Percentiles rank a stretch among this genome's conserved stretches.
Evolutionary conservation across 2,329 filamentous ascomycete species (phyloP).

Genomic region (Colletotrichum incanum): DNA sequence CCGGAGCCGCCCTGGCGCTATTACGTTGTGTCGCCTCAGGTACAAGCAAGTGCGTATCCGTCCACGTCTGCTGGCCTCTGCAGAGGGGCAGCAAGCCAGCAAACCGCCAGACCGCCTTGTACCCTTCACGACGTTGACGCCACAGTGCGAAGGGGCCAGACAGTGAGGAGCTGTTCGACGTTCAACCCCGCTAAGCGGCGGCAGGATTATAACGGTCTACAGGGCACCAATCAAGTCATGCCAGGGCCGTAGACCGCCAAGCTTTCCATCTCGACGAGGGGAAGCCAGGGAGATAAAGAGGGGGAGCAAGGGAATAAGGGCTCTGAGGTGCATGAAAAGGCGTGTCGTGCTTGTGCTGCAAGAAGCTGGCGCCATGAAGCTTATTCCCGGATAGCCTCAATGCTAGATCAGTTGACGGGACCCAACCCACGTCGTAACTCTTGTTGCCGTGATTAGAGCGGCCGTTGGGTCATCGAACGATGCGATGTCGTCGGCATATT

Average conservation of each 20-base stretch:
- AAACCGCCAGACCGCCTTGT: conserved; percentile 22
- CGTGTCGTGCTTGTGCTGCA: conserved; percentile 30
- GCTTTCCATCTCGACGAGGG: conserved; percentile 13
- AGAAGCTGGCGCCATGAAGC: conserved; percentile 37
- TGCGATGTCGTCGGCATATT: not conserved
- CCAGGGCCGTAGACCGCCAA: conserved; percentile 28
- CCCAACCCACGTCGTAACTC: not conserved
- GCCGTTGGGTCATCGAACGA: not conserved
- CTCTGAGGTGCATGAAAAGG: conserved; percentile 27
- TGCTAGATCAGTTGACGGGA: conserved; percentile 13
- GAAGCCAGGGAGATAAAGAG: not conserved
- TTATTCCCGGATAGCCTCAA: conserved; percentile 27
- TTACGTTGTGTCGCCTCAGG: conserved; percentile 31
- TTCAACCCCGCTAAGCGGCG: conserved; percentile 37
- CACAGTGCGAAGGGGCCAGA: conserved; percentile 35
- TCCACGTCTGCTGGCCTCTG: not conserved
- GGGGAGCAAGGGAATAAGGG: not conserved
- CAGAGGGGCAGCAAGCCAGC: not conserved
- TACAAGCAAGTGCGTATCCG: not conserved
- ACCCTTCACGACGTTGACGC: not conserved
- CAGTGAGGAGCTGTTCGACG: conserved; percentile 18
- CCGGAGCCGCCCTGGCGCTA: conserved; percentile 33
- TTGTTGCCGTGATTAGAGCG: conserved; percentile 2
- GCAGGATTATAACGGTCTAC: conserved; percentile 40
- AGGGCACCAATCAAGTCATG: conserved; percentile 40